Conservation (phyloP, 495 filamentous ascomycete genomes). For the Hyaloscypha bicolor region DNA sequence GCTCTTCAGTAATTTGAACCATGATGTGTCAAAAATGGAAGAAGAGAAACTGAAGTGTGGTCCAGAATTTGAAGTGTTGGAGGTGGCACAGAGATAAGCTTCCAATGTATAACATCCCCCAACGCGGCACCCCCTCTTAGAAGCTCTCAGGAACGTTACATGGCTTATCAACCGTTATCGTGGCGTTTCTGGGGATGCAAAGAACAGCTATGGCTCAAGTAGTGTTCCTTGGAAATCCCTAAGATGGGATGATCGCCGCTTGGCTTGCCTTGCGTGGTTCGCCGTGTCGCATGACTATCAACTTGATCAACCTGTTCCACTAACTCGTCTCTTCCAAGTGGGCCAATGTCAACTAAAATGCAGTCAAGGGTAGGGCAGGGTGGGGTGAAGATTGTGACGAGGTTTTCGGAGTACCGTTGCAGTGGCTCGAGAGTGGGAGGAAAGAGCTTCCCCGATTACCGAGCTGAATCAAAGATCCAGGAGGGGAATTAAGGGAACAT, state of each 20-base stretch:
- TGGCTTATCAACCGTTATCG: conserved; percentile 1
- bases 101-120: not conserved
- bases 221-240: not conserved
- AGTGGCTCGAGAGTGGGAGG: not conserved
- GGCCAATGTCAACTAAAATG: not conserved
- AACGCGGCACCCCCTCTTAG: not conserved
- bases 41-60: not conserved
- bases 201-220: not conserved
- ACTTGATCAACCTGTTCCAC: not conserved
- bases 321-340: not conserved
- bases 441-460: not conserved
- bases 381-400: too few species aligned
- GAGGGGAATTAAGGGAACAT: too few species aligned
- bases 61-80: too few species aligned
- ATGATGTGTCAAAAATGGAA: not conserved
- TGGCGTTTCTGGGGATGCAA: not conserved
- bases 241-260: not conserved
- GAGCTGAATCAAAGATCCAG: not conserved
- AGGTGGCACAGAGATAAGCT: not conserved
- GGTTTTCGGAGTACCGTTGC: not conserved
- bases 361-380: not conserved
- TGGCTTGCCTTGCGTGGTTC: not conserved
- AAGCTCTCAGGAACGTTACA: not conserved
- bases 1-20: not conserved
- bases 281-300: not conserved